A percentile compares a stretch with the other conserved stretches of the same genome.
Conservation (phyloP, 257 asterid species). For the Eustoma russellianum region DNA sequence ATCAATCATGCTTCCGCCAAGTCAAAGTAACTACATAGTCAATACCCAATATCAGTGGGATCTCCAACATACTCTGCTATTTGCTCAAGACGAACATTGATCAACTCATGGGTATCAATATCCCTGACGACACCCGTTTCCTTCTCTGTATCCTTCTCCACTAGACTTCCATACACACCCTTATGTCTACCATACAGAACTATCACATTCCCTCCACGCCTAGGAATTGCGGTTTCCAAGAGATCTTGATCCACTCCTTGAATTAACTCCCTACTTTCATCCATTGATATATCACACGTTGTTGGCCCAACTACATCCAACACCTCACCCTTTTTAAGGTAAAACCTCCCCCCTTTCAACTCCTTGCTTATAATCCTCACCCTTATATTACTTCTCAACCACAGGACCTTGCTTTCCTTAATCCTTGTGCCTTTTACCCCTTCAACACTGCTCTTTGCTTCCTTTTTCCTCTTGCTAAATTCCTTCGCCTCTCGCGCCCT, state of each 20-base stretch:
- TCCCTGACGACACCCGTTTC: constrained; percentile 63
- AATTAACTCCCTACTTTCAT: constrained; percentile 57
- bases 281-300: constrained; percentile 54
- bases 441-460: background rate
- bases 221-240: constrained; percentile 72
- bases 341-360: constrained; percentile 59
- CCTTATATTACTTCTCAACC: constrained; percentile 77
- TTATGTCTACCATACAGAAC: constrained; percentile 58
- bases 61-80: constrained; percentile 88
- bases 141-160: constrained; percentile 63
- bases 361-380: constrained; percentile 59
- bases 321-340: constrained; percentile 63
- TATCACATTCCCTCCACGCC: constrained; percentile 72
- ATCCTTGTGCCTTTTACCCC: background rate
- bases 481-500: constrained; percentile 10
- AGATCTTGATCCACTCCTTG: constrained; percentile 69
- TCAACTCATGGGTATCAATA: constrained; percentile 59
- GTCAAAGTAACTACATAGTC: constrained; percentile 2
- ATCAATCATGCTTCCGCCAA: too few species aligned
- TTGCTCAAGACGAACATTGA: constrained; percentile 74
- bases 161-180: constrained; percentile 71
- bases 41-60: constrained; percentile 70
- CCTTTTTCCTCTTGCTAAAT: constrained; percentile 7
- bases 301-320: constrained; percentile 76
- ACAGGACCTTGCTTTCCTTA: constrained; percentile 22